Evolutionary conservation across 1,284 basidiomycete genomes (phyloP), one percentile per base, ranked within the genome.

Genomic region (Rhodotorula sp.): DNA sequence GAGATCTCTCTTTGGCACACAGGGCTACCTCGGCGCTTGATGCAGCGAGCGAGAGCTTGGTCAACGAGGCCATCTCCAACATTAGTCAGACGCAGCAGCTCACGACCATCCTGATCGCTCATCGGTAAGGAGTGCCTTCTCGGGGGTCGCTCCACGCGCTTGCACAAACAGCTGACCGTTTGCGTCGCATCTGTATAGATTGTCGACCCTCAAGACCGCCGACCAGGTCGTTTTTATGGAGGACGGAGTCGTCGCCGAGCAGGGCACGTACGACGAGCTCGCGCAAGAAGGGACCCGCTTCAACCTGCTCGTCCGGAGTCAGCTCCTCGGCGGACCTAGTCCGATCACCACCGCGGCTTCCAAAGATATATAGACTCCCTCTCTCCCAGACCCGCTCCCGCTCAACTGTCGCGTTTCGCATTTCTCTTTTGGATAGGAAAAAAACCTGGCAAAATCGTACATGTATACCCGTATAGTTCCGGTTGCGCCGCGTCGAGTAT

Each of bases 41-140:
- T 80, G 92, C 92, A 7, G 88, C 89, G 2, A 91, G 90, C n/a
- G 94, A 97, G 72, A 66, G 71, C 28, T 77, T 90, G 85, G 90
- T 94, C 45, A 95, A 97, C 80, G 88, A 92, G 78, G 94, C 94
- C 2, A 90, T 97, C 66, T 91, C 93, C 79, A 90, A 89, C 79
- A 93, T 97, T 71, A 84, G 95, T 62, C 84, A 85, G 66, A 85
- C 86, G 31, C 83, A 89, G 64, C 86, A 89, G 74, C 92, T 93
- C 60, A 95, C 92, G 2, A 93, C 93, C 71, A 83, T 97, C 55
- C 88, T 95, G 67, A 92, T 94, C 34, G 93, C 93, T 0, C 93
- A 95, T 81, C 85, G 93, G 67, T 71, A 23, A 31, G 75, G 57
- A 60, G 6, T 43, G 12, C 10, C 43, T 47, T 55, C 80, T 93